Conservation (phyloP, 306 rosid genomes). For the Spatholobus suberectus region DNA sequence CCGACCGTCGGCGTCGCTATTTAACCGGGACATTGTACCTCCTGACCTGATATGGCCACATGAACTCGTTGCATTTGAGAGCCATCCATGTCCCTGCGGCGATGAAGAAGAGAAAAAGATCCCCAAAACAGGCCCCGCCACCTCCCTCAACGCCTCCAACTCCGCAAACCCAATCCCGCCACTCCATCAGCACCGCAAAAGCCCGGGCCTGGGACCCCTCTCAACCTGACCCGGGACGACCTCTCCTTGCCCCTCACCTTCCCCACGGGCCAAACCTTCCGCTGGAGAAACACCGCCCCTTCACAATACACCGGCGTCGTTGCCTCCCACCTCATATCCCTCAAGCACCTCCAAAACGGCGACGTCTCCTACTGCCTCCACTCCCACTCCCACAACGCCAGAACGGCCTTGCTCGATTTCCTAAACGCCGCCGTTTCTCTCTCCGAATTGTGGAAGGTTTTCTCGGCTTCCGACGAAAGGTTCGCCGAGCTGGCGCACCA, state of each 20-base stretch:
- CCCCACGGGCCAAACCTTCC: slow-evolving; percentile 98
- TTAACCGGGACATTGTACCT: too few species aligned
- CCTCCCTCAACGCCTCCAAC: slow-evolving; percentile 62
- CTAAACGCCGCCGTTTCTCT: slow-evolving; percentile 76
- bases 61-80: background rate
- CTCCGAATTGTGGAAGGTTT: slow-evolving; percentile 66
- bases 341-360: slow-evolving; percentile 70
- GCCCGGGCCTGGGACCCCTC: slow-evolving; percentile 66
- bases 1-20: too few species aligned
- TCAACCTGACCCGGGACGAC: slow-evolving; percentile 61
- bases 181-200: slow-evolving; percentile 55
- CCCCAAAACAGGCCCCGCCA: slow-evolving; percentile 28
- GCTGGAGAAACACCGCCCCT: slow-evolving; percentile 82
- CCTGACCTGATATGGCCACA: too few species aligned
- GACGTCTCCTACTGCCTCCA: slow-evolving; percentile 76
- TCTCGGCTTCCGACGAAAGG: slow-evolving; percentile 69
- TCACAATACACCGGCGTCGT: slow-evolving; percentile 79
- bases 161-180: slow-evolving; percentile 51
- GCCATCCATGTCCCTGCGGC: background rate
- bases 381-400: slow-evolving; percentile 45
- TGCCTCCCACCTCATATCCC: slow-evolving; percentile 76
- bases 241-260: slow-evolving; percentile 89
- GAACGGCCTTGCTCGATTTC: slow-evolving; percentile 63
- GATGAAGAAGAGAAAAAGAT: slow-evolving; percentile 58
- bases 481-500: slow-evolving; percentile 66